phyloP scores from a whole-genome alignment of 192 early-diverging fungal species.

The Coemansia sp. region DNA sequence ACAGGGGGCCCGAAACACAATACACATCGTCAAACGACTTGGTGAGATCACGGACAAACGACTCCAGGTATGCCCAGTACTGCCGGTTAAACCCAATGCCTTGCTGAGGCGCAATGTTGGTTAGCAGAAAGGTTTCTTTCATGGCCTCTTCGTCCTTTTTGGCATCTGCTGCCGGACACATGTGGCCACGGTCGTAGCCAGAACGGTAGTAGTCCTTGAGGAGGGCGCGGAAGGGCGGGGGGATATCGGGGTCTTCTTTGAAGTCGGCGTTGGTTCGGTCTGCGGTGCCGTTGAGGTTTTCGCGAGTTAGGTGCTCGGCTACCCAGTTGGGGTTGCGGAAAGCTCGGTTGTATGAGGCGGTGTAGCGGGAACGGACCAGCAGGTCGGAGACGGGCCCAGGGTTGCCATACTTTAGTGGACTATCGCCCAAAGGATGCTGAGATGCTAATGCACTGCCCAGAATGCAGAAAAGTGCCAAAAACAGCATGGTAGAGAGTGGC shows the following conservation, averaged over 20 bases:
- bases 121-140: constrained; percentile 82
- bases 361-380: constrained; percentile 66
- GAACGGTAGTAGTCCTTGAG: constrained; percentile 78
- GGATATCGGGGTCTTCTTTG: constrained; percentile 73
- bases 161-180: constrained; percentile 89
- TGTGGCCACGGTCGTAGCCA: constrained; percentile 89
- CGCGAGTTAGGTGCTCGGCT: constrained; percentile 66
- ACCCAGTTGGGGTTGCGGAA: constrained; percentile 76
- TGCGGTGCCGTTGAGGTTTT: constrained; percentile 55
- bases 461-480: too few species aligned
- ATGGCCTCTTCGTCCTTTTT: constrained; percentile 67
- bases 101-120: constrained; percentile 79
- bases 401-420: constrained; percentile 38
- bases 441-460: too few species aligned
- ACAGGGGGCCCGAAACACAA: constrained; percentile 85
- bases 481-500: too few species aligned
- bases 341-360: constrained; percentile 72
- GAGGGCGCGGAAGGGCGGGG: constrained; percentile 68
- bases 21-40: constrained; percentile 77
- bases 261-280: constrained; percentile 67
- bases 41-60: constrained; percentile 71
- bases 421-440: too few species aligned
- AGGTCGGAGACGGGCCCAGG: constrained; percentile 76
- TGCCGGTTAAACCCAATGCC: constrained; percentile 87
- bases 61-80: constrained; percentile 89